Base-by-base conservation (phyloP, 1,284 basidiomycete species). In the Heterobasidion parviporum region DNA sequence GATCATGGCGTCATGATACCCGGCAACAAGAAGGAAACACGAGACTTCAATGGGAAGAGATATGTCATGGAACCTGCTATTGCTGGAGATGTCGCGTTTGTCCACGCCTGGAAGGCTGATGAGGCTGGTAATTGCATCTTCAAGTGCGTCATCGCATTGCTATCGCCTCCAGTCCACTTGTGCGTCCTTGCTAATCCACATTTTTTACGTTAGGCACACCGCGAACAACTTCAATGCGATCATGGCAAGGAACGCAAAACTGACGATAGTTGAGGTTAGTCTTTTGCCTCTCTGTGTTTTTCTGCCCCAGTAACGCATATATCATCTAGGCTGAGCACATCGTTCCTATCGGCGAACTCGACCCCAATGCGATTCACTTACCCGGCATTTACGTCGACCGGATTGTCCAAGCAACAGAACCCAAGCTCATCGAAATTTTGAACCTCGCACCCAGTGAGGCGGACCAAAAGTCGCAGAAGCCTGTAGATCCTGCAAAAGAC, bases 71-170 rank as follows among this genome's bases (percentile, higher is more conserved):
- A 98, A 70, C 84, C 91, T 49, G 85, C 92, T 6, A 85, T 97
- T 62, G 76, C 83, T 50, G 93, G 91, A 45, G 92, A 94, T 69
- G 83, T 92, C 56, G 94, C 94, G 16, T 89, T 98, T 66, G 76
- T 98, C 52, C 82, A 89, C 60, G 95, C 93, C 1, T 96, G 92
- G 92, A 98, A 97, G 72, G 95, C 86, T 6, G 95, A 98, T 69
- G 91, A 93, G 68, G 81, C 83, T 51, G 90, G 89, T 1, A 92
- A 93, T 70, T 85, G 85, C 68, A 84, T 92, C 54, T 93, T 93
- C 78, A 79, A 88, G 81, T 86, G 63, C 58, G 74, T 68, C 10
- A 48, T 55, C 43, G 26, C 26, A 26, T 26, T 26, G 26, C 26
- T 6, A 26, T 5, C 52, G 18, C 52, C 20, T 16, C 43, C 44